Evolutionary conservation across 1,139 yeast genomes (phyloP).

Genomic region (Hansenula lynferdii): DNA sequence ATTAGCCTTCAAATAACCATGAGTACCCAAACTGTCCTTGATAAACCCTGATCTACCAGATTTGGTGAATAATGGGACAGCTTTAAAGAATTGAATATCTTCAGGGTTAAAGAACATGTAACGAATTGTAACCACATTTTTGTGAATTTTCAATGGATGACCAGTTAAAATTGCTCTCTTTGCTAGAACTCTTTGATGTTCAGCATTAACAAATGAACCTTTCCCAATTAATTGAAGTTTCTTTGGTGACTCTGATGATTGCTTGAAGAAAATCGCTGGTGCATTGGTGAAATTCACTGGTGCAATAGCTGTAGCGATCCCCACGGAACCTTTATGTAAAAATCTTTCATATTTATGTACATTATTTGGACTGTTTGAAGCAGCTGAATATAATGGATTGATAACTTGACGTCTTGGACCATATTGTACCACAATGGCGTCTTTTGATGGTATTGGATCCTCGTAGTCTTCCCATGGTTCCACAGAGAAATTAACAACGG

Average conservation of each 20-base stretch:
- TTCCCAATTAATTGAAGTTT: conserved; percentile 74
- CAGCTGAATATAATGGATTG: conserved; percentile 79
- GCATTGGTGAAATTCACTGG: conserved; percentile 84
- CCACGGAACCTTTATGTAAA: conserved; percentile 69
- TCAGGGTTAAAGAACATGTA: conserved; percentile 96
- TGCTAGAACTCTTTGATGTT: conserved; percentile 78
- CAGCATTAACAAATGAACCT: conserved; percentile 86
- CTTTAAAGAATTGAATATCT: conserved; percentile 86
- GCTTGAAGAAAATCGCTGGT: conserved; percentile 68
- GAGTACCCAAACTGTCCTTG: conserved; percentile 95
- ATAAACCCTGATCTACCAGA: conserved; percentile 91
- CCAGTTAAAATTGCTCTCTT: conserved; percentile 91
- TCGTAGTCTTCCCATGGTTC: conserved; percentile 88
- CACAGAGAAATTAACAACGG: conserved; percentile 77
- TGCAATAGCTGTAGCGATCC: conserved; percentile 84
- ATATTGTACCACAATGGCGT: conserved; percentile 77
- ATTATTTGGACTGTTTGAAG: conserved; percentile 71
- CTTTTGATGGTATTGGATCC: conserved; percentile 78
- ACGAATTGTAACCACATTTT: conserved; percentile 84
- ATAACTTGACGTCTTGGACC: conserved; percentile 88
- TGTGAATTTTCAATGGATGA: conserved; percentile 93
- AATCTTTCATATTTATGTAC: conserved; percentile 86
- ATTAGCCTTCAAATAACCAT: conserved; percentile 95
- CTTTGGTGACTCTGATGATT: conserved; percentile 29
- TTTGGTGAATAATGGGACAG: conserved; percentile 89